phyloP scores from a whole-genome alignment of 2,329 filamentous ascomycete genomes.

The Alternaria rosae region DNA sequence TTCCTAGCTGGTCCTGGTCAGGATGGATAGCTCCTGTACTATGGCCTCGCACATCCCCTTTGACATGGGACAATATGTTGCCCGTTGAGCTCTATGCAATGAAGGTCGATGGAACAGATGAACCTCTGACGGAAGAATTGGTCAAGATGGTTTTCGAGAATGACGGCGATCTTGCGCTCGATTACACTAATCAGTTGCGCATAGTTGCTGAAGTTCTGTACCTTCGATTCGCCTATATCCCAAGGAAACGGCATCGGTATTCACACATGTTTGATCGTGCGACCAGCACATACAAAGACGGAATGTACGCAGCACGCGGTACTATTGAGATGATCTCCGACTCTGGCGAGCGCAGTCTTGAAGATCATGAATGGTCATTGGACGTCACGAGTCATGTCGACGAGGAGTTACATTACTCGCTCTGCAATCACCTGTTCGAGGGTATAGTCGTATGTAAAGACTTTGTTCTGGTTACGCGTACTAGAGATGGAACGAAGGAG shows the following conservation, averaged over 20 bases:
- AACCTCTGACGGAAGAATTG: not conserved
- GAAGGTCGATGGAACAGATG: not conserved
- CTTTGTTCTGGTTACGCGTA: not conserved
- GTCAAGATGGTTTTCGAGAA: not conserved
- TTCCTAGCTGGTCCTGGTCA: conserved; percentile 7
- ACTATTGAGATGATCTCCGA: not conserved
- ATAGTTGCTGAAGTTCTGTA: not conserved
- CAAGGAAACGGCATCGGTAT: not conserved
- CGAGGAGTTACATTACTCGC: not conserved
- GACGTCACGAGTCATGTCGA: not conserved
- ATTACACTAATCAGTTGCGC: not conserved
- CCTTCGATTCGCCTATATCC: not conserved
- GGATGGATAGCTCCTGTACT: not conserved
- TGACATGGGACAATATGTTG: not conserved
- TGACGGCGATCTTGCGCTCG: not conserved
- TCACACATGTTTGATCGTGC: not conserved
- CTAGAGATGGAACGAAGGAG: not conserved
- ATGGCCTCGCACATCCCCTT: not conserved
- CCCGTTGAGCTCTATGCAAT: not conserved
- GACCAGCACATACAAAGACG: not conserved
- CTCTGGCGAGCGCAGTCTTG: not conserved
- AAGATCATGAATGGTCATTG: not conserved
- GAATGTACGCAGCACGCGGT: not conserved
- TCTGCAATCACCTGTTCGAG: not conserved
- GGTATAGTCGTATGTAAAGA: not conserved